phyloP scores from a whole-genome alignment of 371 early-diverging fungal genomes.

The Mycotypha africana region DNA sequence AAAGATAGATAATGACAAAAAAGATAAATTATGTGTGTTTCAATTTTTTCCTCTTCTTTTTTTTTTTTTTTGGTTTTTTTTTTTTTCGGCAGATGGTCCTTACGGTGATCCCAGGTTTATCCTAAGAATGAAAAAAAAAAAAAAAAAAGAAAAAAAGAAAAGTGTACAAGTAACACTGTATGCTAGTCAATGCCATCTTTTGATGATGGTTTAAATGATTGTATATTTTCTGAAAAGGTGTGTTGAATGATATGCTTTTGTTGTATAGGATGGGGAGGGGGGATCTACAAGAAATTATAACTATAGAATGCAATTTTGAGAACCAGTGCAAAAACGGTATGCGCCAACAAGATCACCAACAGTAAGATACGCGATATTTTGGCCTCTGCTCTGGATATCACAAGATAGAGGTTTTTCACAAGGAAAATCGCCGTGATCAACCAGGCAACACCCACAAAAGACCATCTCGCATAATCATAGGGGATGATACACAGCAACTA shows the following conservation, averaged over 20 bases:
- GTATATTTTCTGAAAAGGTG: too few species aligned
- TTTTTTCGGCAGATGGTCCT: too few species aligned
- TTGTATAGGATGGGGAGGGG: too few species aligned
- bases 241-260: too few species aligned
- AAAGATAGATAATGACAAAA: background rate
- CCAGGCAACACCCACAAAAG: constrained; percentile 60
- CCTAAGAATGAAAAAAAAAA: background rate
- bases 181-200: too few species aligned
- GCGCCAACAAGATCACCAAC: constrained; percentile 57
- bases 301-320: constrained; percentile 82
- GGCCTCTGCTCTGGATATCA: constrained; percentile 57
- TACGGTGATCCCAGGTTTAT: too few species aligned
- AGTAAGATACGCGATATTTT: constrained; percentile 65
- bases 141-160: background rate
- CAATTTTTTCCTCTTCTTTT: too few species aligned
- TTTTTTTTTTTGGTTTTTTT: too few species aligned
- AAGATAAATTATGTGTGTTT: background rate
- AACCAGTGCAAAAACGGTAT: constrained; percentile 67
- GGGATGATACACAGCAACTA: constrained; percentile 52
- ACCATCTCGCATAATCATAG: constrained; percentile 59
- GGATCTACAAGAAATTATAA: constrained; percentile 24
- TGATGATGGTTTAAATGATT: too few species aligned
- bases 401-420: constrained; percentile 57
- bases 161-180: background rate
- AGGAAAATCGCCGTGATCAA: constrained; percentile 33